Base-by-base conservation (phyloP, 768 basidiomycete genomes). In the Xerocomus potaroensis region DNA sequence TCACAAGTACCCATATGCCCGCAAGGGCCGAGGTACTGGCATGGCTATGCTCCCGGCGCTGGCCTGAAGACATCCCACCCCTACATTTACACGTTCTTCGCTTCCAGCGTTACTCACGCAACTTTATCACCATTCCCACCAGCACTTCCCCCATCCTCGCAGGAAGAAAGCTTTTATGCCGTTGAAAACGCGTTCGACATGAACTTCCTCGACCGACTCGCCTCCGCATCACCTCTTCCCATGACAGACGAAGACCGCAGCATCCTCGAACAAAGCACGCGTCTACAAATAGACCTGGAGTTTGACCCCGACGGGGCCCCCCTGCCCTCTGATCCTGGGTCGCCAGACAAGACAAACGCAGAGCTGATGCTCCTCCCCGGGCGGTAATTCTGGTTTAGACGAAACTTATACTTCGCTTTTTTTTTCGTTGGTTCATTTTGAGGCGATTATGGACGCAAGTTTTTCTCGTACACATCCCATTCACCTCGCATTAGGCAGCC, bases 21-120 rank as follows among this genome's bases (percentile, higher is more conserved):
- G 5, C 70, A 74, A 50, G 73, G 73, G 6, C 66, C 69, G 10
- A 60, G 64, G 37, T 73, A 73, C 42, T 74, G 72, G 72, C 72
- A 72, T 41, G 55, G 59, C 21, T 47, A 46, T 1, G 41, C 59
- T 4, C 53, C 65, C 1, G 15, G 41, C 14, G 15, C 55, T 19
- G 39, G 33, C 50, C 43, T 54, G 36, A 53, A 46, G 43, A 36
- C 58, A 49, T 49, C 57, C 8, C 41, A 54, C 47, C 24, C 55
- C 35, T 54, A 60, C 35, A 59, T 74, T 40, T 75, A 76, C 45
- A 73, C 75, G 3, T 78, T 79, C 58, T 79, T 81, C 56, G 60
- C 72, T 10, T 55, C 67, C 37, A 64, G 72, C 8, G 75, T 77
- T 23, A 66, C 74, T 5, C 58, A 60, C 24, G 70, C 69, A 3